These are phyloP conservation scores for Gossypium arboreum DNA, from an alignment of 345 rosid genomes.

Conservation along the genomic window DNA sequence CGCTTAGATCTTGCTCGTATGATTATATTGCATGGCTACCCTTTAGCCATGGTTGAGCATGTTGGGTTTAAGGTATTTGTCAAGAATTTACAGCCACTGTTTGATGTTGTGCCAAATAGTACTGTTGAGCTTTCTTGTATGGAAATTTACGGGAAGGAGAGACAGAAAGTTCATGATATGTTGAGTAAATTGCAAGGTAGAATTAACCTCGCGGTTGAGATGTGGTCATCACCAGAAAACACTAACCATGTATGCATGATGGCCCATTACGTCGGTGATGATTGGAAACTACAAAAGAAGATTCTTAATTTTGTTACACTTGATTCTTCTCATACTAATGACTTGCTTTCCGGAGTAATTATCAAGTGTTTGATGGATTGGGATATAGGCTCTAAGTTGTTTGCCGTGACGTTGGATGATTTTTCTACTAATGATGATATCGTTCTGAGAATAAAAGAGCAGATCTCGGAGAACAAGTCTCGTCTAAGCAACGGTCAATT, in stretches of 20 bases:
- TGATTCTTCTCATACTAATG: not conserved
- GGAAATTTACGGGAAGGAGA: slow-evolving; percentile 3
- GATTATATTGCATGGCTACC: slow-evolving; percentile 6
- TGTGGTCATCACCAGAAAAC: not conserved
- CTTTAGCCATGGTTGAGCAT: slow-evolving; percentile 10
- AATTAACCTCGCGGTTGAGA: not conserved
- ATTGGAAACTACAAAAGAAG: slow-evolving; percentile 3
- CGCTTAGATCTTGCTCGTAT: not conserved
- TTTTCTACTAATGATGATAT: not conserved
- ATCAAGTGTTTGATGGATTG: not conserved
- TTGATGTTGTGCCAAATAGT: not conserved
- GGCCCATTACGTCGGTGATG: not conserved
- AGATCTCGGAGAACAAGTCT: not conserved
- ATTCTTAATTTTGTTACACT: not conserved
- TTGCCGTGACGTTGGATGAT: not conserved
- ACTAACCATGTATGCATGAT: not conserved
- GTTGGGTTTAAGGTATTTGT: slow-evolving; percentile 11
- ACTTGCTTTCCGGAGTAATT: not conserved
- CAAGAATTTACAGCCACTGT: slow-evolving; percentile 8
- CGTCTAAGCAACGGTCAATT: not conserved
- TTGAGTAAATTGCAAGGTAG: not conserved
- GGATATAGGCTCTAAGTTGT: not conserved
- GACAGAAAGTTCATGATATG: not conserved
- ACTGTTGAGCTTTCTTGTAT: not conserved
- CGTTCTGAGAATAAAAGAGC: not conserved